Evolutionary conservation across 1,284 basidiomycete genomes (phyloP).

Genomic region (Exobasidium rhododendri): DNA sequence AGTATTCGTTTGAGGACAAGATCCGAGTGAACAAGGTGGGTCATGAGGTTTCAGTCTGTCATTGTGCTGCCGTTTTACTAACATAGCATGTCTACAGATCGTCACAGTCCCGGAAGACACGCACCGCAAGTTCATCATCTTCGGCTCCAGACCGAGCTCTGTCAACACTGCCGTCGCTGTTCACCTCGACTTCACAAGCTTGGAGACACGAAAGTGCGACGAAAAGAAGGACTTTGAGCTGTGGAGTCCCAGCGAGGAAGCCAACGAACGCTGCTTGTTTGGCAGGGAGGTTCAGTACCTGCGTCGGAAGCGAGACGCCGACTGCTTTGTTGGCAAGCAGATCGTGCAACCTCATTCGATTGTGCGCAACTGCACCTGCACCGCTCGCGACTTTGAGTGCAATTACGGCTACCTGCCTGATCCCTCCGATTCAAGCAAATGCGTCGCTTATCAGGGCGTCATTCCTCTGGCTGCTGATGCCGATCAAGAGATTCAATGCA

Average conservation of each 20-base stretch:
- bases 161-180: constrained; percentile 66
- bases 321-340: constrained; percentile 48
- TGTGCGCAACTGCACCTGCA: constrained; percentile 41
- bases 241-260: constrained; percentile 51
- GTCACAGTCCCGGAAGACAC: constrained; percentile 87
- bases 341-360: constrained; percentile 40
- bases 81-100: too few species aligned
- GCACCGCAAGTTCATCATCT: constrained; percentile 81
- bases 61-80: too few species aligned
- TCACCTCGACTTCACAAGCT: constrained; percentile 81
- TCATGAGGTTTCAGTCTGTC: too few species aligned
- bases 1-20: constrained; percentile 79
- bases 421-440: constrained; percentile 25
- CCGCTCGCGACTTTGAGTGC: constrained; percentile 52
- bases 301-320: constrained; percentile 45
- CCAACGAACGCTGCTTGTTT: constrained; percentile 49
- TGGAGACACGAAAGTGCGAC: constrained; percentile 56
- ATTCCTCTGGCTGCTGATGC: constrained; percentile 27
- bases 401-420: constrained; percentile 53
- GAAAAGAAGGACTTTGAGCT: constrained; percentile 50
- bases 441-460: constrained; percentile 42
- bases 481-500: constrained; percentile 30
- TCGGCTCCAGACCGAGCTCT: constrained; percentile 65
- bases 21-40: constrained; percentile 69
- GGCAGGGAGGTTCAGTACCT: constrained; percentile 50